Conservation (phyloP, 306 rosid species). For the Castanea sativa region DNA sequence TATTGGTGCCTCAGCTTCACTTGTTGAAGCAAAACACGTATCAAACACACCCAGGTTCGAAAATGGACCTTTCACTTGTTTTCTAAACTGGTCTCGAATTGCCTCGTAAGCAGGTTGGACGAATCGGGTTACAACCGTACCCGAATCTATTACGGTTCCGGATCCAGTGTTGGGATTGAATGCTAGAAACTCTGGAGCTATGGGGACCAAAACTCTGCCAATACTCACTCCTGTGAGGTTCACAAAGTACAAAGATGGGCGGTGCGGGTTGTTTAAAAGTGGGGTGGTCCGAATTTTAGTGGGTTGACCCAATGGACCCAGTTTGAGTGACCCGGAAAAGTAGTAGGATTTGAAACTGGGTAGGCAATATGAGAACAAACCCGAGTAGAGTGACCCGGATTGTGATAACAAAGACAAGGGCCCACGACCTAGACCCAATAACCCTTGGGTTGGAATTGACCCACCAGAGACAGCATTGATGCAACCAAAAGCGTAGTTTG, state of each 20-base stretch:
- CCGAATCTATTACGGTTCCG: slow-evolving; percentile 88
- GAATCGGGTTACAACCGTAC: slow-evolving; percentile 78
- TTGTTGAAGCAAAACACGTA: slow-evolving; percentile 61
- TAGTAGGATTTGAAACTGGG: slow-evolving; percentile 87
- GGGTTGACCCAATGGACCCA: slow-evolving; percentile 82
- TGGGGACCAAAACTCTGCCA: slow-evolving; percentile 49
- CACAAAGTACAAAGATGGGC: slow-evolving; percentile 80
- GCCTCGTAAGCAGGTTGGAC: slow-evolving; percentile 62
- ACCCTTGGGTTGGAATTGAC: slow-evolving; percentile 73
- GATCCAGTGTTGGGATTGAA: slow-evolving; percentile 67
- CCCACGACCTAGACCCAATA: slow-evolving; percentile 89
- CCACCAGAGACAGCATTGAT: slow-evolving; percentile 48
- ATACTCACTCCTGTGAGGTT: slow-evolving; percentile 74
- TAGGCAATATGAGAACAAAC: slow-evolving; percentile 75
- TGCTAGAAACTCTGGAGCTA: slow-evolving; percentile 34
- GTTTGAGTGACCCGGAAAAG: slow-evolving; percentile 86
- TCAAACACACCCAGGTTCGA: slow-evolving; percentile 80
- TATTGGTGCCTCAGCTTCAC: slow-evolving; percentile 49
- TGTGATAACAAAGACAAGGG: slow-evolving; percentile 70
- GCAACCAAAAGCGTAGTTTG: slow-evolving; percentile 67
- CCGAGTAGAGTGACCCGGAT: slow-evolving; percentile 60
- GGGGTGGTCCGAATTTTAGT: slow-evolving; percentile 72
- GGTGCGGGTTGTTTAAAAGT: slow-evolving; percentile 65
- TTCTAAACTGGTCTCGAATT: slow-evolving; percentile 76
- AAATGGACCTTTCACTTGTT: slow-evolving; percentile 60